Evolutionary conservation across 2,329 filamentous ascomycete species (phyloP), one percentile per base, ranked within the genome.

Genomic region (Hansfordia pulvinata): DNA sequence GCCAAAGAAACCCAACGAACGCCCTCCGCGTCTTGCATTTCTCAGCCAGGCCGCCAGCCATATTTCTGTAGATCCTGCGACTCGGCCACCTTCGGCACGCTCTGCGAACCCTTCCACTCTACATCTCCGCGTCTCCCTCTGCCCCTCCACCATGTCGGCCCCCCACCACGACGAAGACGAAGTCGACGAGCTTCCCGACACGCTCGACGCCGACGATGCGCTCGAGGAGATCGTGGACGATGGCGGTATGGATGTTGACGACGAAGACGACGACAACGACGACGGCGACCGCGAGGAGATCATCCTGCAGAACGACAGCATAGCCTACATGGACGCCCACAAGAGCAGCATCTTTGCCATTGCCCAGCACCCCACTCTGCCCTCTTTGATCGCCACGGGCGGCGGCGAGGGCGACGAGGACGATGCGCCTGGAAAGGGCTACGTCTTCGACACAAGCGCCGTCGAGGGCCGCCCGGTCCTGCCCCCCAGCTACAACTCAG

Each of bases 291-390:
- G 61, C 16, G 67, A 76, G 40, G 83, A 90, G 50, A 73, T 94
- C 21, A 58, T 71, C 21, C 64, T 96, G 6, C 73, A 90, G 35
- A 98, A 96, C 62, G 88, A 98, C 63, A 92, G 84, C 38, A 64
- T 77, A 38, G 88, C 84, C 33, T 88, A 93, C 61, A 94, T 96
- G 47, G 90, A 96, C 60, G 54, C 58, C 19, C 84, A 94, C 60
- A 79, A 75, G 41, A 85, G 94, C 64, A 86, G 79, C 33, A 80
- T 98, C 45, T 98, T 94, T 61, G 75, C 82, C 54, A 90, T 98
- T 49, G 84, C 88, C 11, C 84, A 93, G 50, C 90, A 98, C 50
- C 90, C 90, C 4, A 60, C 74, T 6, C 66, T 80, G 46, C 72
- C 78, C 5, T 64, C 75, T 12, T 74, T 96, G 33, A 64, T 96